Evolutionary conservation across 2,329 filamentous ascomycete species (phyloP).

Genomic region (Metarhizium brunneum): DNA sequence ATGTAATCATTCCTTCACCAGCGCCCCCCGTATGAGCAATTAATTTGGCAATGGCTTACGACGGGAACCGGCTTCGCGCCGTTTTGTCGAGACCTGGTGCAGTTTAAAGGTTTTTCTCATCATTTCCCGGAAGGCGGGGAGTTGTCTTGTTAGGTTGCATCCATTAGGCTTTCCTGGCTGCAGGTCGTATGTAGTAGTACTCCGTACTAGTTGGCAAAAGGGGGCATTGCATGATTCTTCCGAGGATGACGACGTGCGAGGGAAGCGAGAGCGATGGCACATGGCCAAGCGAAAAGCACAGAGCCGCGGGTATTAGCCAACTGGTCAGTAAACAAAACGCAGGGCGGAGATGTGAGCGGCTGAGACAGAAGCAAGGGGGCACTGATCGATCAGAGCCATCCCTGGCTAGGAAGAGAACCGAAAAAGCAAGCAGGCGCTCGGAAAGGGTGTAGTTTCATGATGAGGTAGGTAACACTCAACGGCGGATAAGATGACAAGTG

Average conservation of each 20-base stretch:
- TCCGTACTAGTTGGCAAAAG: too few relatives aligned
- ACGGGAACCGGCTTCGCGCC: not conserved
- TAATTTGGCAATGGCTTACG: not conserved
- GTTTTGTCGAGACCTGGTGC: not conserved
- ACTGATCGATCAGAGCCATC: not conserved
- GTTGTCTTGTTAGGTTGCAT: too few relatives aligned
- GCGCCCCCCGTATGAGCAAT: not conserved
- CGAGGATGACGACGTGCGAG: too few relatives aligned
- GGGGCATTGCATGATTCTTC: too few relatives aligned
- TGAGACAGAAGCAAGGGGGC: constrained; percentile 5
- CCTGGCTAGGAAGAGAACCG: not conserved
- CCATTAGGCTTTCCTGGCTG: too few relatives aligned
- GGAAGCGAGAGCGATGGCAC: too few relatives aligned
- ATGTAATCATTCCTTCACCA: not conserved
- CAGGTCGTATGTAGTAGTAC: too few relatives aligned
- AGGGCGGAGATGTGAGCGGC: constrained; percentile 1
- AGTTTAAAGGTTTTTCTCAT: not conserved
- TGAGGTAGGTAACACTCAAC: not conserved
- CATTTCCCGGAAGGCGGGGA: too few relatives aligned
- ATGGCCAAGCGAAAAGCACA: too few relatives aligned
- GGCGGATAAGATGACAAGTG: not conserved
- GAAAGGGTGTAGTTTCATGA: not conserved
- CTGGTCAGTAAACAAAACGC: not conserved
- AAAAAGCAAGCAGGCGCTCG: constrained; percentile 1
- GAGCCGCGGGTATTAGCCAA: not conserved